phyloP scores from a whole-genome alignment of 495 filamentous ascomycete species.

The Xylaria nigripes region DNA sequence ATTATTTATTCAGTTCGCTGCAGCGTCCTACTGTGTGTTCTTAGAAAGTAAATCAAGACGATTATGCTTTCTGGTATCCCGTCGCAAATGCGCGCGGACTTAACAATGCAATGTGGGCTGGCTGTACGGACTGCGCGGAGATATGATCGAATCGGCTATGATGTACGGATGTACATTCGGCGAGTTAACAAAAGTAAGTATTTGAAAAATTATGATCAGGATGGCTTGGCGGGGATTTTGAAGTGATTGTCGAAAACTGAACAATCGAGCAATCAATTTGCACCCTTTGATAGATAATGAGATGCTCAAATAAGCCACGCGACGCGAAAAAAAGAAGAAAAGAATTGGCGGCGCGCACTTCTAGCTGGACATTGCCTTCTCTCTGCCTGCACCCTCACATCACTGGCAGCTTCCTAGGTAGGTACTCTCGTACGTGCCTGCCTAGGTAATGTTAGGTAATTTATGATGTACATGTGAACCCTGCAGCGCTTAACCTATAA shows the following conservation, averaged over 20 bases:
- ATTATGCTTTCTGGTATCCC: background rate
- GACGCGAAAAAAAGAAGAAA: constrained; percentile 8
- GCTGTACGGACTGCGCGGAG: background rate
- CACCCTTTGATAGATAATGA: background rate
- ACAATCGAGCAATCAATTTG: constrained; percentile 12
- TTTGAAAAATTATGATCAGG: background rate
- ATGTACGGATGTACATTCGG: too few relatives aligned
- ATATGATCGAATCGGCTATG: background rate
- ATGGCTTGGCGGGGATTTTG: constrained; percentile 4
- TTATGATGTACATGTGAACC: background rate
- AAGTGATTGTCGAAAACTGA: background rate
- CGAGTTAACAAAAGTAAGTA: background rate
- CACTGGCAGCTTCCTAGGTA: too few relatives aligned
- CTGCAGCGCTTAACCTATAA: background rate
- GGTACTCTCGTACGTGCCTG: too few relatives aligned
- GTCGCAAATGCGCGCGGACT: background rate
- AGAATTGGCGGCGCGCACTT: constrained; percentile 5
- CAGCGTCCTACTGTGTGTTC: too few relatives aligned
- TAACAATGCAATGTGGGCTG: background rate
- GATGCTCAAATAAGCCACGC: constrained; percentile 8
- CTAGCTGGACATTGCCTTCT: background rate
- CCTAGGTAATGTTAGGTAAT: background rate
- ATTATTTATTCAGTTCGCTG: background rate
- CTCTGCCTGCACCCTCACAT: background rate
- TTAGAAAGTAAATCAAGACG: background rate